phyloP scores from a whole-genome alignment of 2,329 filamentous ascomycete genomes.

The Talaromyces sp. region DNA sequence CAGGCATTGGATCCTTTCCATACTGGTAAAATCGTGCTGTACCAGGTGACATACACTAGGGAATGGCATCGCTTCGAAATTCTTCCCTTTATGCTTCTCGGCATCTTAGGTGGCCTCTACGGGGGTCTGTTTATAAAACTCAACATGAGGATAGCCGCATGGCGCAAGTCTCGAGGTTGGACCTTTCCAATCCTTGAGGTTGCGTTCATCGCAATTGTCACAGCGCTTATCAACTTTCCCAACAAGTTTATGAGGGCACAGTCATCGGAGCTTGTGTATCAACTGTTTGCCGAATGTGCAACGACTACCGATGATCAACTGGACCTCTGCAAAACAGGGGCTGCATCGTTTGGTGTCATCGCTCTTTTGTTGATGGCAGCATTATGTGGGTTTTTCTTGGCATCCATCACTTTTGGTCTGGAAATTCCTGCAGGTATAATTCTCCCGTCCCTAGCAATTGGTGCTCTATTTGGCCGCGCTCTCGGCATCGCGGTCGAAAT shows the following conservation, averaged over 20 bases:
- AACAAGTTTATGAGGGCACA: conserved; percentile 96
- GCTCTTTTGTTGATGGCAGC: conserved; percentile 77
- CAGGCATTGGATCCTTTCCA: conserved; percentile 92
- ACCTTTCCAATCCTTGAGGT: conserved; percentile 77
- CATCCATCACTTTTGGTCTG: conserved; percentile 84
- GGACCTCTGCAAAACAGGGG: conserved; percentile 81
- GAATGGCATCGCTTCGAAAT: conserved; percentile 95
- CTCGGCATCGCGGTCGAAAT: conserved; percentile 86
- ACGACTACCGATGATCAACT: conserved; percentile 78
- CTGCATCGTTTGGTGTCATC: conserved; percentile 76
- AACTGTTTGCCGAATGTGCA: conserved; percentile 86
- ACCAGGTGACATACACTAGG: conserved; percentile 87
- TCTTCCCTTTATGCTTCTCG: conserved; percentile 78
- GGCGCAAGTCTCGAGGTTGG: conserved; percentile 67
- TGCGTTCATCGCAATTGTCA: conserved; percentile 69
- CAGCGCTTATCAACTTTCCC: conserved; percentile 87
- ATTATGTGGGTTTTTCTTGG: conserved; percentile 76
- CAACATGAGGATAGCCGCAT: conserved; percentile 80
- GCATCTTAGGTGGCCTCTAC: conserved; percentile 86
- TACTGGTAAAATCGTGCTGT: conserved; percentile 90
- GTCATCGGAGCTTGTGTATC: conserved; percentile 83
- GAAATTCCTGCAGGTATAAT: conserved; percentile 95
- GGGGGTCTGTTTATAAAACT: conserved; percentile 91
- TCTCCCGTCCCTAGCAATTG: conserved; percentile 91
- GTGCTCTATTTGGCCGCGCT: conserved; percentile 82